Percentiles rank a stretch among this genome's conserved stretches.
phyloP scores from a whole-genome alignment of 2,329 filamentous ascomycete species.

The Pochonia chlamydosporia region DNA sequence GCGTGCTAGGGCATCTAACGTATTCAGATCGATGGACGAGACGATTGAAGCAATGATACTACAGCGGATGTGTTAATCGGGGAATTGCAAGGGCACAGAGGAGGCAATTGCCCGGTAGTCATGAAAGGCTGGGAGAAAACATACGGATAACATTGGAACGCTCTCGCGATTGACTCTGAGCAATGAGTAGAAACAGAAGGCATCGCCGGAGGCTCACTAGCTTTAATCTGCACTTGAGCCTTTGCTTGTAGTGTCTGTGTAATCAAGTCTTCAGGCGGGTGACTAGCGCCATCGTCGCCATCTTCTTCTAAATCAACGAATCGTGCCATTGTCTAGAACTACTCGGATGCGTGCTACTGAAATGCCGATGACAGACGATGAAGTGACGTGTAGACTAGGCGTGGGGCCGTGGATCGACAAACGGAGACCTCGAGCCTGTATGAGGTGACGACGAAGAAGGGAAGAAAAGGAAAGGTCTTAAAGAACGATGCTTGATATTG shows the following conservation, averaged over 20 bases:
- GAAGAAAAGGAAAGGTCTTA: not conserved
- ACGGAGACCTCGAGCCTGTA: not conserved
- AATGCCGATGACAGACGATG: not conserved
- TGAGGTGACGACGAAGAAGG: not conserved
- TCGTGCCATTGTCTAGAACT: slow-evolving; percentile 14
- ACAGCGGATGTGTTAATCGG: slow-evolving; percentile 11
- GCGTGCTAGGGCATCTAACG: slow-evolving; percentile 74
- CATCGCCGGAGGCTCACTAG: not conserved
- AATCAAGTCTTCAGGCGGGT: slow-evolving; percentile 6
- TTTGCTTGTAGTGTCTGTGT: slow-evolving; percentile 4
- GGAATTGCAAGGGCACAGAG: not conserved
- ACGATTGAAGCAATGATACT: slow-evolving; percentile 76
- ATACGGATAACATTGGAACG: slow-evolving; percentile 32
- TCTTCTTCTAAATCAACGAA: slow-evolving; percentile 17
- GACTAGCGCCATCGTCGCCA: slow-evolving; percentile 5
- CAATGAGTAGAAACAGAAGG: not conserved
- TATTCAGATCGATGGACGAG: slow-evolving; percentile 76
- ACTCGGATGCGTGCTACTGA: not conserved
- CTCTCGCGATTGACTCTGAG: slow-evolving; percentile 19
- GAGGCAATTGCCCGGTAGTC: not conserved
- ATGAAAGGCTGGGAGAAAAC: slow-evolving; percentile 7
- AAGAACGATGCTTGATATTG: not conserved
- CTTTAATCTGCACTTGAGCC: slow-evolving; percentile 1
- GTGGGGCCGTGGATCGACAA: not conserved
- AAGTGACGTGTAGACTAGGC: not conserved